Conservation (phyloP, 305 asterid species). For the Solanum hybrid region DNA sequence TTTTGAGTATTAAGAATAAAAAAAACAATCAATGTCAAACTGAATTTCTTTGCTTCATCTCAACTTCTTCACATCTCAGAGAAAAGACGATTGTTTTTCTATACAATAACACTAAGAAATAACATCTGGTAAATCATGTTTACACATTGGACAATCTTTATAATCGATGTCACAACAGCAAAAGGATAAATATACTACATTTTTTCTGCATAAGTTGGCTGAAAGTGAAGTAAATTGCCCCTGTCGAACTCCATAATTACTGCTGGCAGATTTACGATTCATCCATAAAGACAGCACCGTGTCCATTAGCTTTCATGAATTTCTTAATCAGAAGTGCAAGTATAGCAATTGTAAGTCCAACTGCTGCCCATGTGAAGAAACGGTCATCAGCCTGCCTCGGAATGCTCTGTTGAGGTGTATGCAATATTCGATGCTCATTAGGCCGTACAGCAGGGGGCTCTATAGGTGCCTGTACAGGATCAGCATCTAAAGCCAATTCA, state of each 20-base stretch:
- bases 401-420: constrained; percentile 24
- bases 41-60: background rate
- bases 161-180: background rate
- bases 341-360: constrained; percentile 66
- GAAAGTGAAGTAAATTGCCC: background rate
- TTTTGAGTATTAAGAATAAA: background rate
- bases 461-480: constrained; percentile 26
- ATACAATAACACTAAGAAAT: background rate
- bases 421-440: constrained; percentile 29
- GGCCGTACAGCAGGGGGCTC: constrained; percentile 16
- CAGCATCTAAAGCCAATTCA: constrained; percentile 26
- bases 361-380: constrained; percentile 66
- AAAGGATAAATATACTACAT: background rate
- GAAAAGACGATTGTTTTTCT: background rate
- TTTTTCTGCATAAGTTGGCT: background rate
- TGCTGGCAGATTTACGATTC: constrained; percentile 33
- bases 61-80: background rate
- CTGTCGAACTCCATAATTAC: constrained; percentile 3
- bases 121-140: background rate
- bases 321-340: constrained; percentile 66
- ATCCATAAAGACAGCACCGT: constrained; percentile 57
- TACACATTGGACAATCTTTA: background rate
- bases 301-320: constrained; percentile 66
- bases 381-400: constrained; percentile 66
- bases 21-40: background rate